Conservation (phyloP, 345 rosid genomes). For the Cochlearia excelsa region DNA sequence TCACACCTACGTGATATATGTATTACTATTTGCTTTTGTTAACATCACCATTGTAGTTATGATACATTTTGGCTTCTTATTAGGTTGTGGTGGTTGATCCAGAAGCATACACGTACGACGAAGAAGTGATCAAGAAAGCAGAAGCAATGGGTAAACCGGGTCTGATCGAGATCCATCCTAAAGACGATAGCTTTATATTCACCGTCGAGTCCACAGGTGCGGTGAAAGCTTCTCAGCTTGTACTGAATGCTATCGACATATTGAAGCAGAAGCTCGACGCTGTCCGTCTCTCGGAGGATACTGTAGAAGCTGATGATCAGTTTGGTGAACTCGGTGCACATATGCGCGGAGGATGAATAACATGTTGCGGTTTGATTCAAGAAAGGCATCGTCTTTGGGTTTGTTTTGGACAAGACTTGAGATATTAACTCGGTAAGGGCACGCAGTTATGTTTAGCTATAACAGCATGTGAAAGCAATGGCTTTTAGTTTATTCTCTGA, state of each 20-base stretch:
- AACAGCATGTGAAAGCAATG: no score
- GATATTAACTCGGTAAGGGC: no score
- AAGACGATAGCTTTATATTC: constrained; percentile 83
- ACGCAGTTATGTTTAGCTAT: no score
- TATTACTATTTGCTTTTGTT: background rate
- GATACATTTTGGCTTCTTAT: background rate
- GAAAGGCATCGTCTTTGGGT: no score
- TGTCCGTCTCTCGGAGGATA: constrained; percentile 85
- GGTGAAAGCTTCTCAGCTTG: constrained; percentile 80
- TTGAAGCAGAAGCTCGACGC: constrained; percentile 90
- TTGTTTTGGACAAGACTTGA: no score
- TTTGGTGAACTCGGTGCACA: constrained; percentile 99
- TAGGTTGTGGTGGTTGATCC: constrained; percentile 83
- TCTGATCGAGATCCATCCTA: constrained; percentile 74
- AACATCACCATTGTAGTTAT: background rate
- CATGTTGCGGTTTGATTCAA: background rate
- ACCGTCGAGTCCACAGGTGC: constrained; percentile 95
- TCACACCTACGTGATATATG: background rate
- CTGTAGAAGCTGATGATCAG: constrained; percentile 96
- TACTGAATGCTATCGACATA: constrained; percentile 80
- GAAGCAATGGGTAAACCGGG: constrained; percentile 94
- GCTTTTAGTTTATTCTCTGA: no score
- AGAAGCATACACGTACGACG: constrained; percentile 90
- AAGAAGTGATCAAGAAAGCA: constrained; percentile 85
- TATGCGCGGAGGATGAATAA: constrained; percentile 75